Conservation (phyloP, 257 asterid genomes). For the Salvia hispanica region DNA sequence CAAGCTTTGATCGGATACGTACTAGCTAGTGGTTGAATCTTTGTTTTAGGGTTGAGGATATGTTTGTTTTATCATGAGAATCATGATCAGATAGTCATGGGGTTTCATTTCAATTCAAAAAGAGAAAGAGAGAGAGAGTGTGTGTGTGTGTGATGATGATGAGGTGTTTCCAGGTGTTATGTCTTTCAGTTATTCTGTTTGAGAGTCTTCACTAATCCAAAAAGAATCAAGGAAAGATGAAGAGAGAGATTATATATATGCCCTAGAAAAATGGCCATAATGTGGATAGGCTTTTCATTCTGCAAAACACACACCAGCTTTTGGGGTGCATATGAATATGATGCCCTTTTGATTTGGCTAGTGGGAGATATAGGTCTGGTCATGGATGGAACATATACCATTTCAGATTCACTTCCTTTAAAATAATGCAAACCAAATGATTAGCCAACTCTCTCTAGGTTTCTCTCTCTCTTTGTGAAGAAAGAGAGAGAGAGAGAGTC, state of each 20-base stretch:
- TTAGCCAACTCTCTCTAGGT: constrained; percentile 34
- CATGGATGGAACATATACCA: constrained; percentile 59
- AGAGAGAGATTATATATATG: constrained; percentile 27
- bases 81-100: constrained; percentile 28
- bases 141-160: neutral
- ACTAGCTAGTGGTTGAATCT: constrained; percentile 33
- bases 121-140: constrained; percentile 1
- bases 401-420: constrained; percentile 37
- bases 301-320: constrained; percentile 59
- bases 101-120: constrained; percentile 25
- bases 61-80: constrained; percentile 32
- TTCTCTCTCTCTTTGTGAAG: neutral
- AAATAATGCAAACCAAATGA: constrained; percentile 43
- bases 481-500: neutral
- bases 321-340: constrained; percentile 61
- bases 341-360: constrained; percentile 62
- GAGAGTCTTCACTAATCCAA: constrained; percentile 40
- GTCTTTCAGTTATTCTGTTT: constrained; percentile 38
- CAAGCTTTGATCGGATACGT: constrained; percentile 8
- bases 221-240: constrained; percentile 29
- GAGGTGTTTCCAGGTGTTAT: constrained; percentile 40
- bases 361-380: constrained; percentile 56
- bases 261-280: constrained; percentile 22
- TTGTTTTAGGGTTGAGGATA: constrained; percentile 21
- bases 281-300: constrained; percentile 47